These are phyloP conservation scores for Cytospora mali DNA, from an alignment of 2,329 filamentous ascomycete species.

Conservation along the genomic window DNA sequence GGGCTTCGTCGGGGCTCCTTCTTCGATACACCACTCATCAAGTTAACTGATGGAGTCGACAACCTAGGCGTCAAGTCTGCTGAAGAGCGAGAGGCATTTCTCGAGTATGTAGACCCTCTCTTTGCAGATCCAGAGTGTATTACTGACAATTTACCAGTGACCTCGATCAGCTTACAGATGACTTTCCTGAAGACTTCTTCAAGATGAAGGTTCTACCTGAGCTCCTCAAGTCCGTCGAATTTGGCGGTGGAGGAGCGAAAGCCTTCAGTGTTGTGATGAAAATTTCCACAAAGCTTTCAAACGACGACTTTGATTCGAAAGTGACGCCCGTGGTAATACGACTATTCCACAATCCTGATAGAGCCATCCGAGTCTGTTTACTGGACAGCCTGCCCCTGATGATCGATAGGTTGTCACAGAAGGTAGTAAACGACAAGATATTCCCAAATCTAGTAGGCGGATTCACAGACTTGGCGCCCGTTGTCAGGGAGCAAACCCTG, in stretches of 20 bases:
- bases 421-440: conserved; percentile 92
- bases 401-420: conserved; percentile 88
- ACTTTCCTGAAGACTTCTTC: conserved; percentile 98
- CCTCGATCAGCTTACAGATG: conserved; percentile 82
- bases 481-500: conserved; percentile 93
- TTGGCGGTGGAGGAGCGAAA: conserved; percentile 91
- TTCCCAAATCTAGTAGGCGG: conserved; percentile 95
- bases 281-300: conserved; percentile 82
- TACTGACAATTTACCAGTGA: conserved; percentile 56
- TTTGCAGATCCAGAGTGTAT: neutral
- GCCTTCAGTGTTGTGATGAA: conserved; percentile 88
- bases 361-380: conserved; percentile 87
- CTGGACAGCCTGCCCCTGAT: conserved; percentile 86
- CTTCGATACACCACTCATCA: conserved; percentile 91
- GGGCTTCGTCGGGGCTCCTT: conserved; percentile 81
- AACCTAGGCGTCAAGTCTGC: conserved; percentile 87
- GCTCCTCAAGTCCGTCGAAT: conserved; percentile 97
- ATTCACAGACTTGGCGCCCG: conserved; percentile 86
- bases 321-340: conserved; percentile 86
- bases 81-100: conserved; percentile 79
- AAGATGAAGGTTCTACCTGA: conserved; percentile 96
- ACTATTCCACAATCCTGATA: conserved; percentile 86
- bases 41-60: conserved; percentile 89
- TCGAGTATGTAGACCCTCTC: conserved; percentile 55
- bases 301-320: conserved; percentile 84